phyloP scores from a whole-genome alignment of 768 basidiomycete genomes.

The Russula lepida region DNA sequence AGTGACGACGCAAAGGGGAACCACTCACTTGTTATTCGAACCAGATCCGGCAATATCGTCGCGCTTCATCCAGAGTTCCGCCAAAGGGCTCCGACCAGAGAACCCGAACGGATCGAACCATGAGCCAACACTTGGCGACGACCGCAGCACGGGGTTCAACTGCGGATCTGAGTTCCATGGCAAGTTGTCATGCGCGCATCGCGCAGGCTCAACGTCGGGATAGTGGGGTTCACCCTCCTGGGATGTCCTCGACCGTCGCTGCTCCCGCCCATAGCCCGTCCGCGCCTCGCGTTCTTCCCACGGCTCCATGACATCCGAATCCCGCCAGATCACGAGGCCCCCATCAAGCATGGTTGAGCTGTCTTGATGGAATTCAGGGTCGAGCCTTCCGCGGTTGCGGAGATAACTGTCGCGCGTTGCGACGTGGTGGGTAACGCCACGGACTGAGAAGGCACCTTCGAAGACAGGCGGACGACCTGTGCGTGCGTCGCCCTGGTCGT shows the following conservation, averaged over 20 bases:
- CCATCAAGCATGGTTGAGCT: constrained; percentile 34
- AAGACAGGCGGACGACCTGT: constrained; percentile 47
- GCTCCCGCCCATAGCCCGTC: constrained; percentile 19
- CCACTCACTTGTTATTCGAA: constrained; percentile 44
- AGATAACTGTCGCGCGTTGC: constrained; percentile 63
- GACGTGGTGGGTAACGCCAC: constrained; percentile 63
- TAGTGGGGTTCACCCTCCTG: not conserved
- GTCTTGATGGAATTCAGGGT: constrained; percentile 30
- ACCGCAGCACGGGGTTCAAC: constrained; percentile 44
- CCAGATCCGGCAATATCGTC: constrained; percentile 48
- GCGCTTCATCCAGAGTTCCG: constrained; percentile 36
- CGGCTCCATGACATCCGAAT: constrained; percentile 54
- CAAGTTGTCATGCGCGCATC: constrained; percentile 65
- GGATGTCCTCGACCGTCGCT: not conserved
- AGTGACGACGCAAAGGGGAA: not conserved
- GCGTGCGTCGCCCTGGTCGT: constrained; percentile 46
- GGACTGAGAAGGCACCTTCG: constrained; percentile 67
- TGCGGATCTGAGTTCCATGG: constrained; percentile 53
- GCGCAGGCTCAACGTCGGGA: constrained; percentile 24
- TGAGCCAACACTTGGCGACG: constrained; percentile 25
- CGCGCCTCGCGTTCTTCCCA: constrained; percentile 38
- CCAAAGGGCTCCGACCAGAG: constrained; percentile 21
- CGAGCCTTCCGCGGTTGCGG: constrained; percentile 48
- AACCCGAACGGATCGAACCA: constrained; percentile 38
- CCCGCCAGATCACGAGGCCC: constrained; percentile 64